Evolutionary conservation across 2,329 filamentous ascomycete species (phyloP).

Genomic region (Trichoderma citrinoviride): DNA sequence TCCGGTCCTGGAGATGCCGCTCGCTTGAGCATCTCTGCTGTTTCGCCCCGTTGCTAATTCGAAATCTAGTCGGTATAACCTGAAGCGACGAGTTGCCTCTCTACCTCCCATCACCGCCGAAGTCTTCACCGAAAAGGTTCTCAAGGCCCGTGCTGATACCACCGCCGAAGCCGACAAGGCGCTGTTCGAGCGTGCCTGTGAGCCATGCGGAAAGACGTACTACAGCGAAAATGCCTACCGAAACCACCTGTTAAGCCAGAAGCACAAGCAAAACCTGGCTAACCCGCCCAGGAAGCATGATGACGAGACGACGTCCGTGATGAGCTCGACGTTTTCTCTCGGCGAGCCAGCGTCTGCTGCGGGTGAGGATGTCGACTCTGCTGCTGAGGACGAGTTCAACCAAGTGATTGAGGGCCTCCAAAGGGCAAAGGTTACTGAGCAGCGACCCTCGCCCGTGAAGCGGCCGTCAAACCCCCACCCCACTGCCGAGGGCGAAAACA

Average conservation of each 20-base stretch:
- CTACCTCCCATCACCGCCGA: constrained; percentile 89
- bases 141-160: constrained; percentile 82
- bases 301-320: constrained; percentile 75
- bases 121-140: constrained; percentile 91
- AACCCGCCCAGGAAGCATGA: constrained; percentile 46
- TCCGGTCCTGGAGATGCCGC: background rate
- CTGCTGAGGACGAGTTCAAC: constrained; percentile 71
- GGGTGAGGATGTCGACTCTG: constrained; percentile 56
- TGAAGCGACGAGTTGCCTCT: constrained; percentile 89
- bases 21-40: background rate
- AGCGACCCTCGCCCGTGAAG: constrained; percentile 51
- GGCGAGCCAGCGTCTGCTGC: constrained; percentile 67
- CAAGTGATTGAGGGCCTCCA: constrained; percentile 76
- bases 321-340: constrained; percentile 88
- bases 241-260: constrained; percentile 88
- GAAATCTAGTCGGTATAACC: constrained; percentile 74
- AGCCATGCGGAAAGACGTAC: constrained; percentile 84
- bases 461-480: constrained; percentile 52
- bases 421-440: constrained; percentile 63
- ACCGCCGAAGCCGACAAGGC: constrained; percentile 84
- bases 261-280: constrained; percentile 67
- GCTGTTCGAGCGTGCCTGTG: constrained; percentile 80
- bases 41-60: background rate
- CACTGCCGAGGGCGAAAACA: constrained; percentile 34
- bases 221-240: constrained; percentile 94